Base-by-base conservation (phyloP, 2,329 filamentous ascomycete genomes). In the Colletotrichum tropicale region DNA sequence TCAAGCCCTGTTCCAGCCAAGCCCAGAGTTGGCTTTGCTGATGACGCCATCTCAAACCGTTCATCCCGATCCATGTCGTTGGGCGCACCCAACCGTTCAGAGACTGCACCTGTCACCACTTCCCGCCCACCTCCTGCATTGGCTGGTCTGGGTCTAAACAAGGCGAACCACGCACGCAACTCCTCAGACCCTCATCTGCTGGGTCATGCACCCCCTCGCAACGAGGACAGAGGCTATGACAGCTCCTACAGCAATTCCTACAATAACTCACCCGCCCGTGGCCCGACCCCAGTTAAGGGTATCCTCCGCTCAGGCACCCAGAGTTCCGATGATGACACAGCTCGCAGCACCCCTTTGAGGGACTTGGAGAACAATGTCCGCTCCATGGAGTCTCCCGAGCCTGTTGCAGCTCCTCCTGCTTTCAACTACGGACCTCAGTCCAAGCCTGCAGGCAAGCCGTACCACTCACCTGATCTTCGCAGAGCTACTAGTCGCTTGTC, bases 401-500 rank as follows among this genome's bases (percentile, higher is more conserved):
- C 95, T 9, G 95, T 98, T 24, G 91, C 91, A 7, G 87, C 89
- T 8, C 96, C 96, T 1, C 96, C 96, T 5, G 92, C 92, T 13
- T 96, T 98, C 82, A 90, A 92, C 64, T 95, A 98, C 83, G 89
- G 90, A 48, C 91, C 96, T 15, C 92, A 94, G 76, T 90, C 93
- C 67, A 90, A 91, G 65, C 96, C 96, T 7, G 87, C 89, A 2
- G 92, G 90, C 75, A 91, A 91, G 77, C 94, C 94, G 0, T 92
- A 94, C 79, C 92, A 95, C 74, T 93, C 95, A 34, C 91, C 94
- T 16, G 95, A 97, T 81, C 88, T 96, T 80, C 93, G 94, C 77
- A 93, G 93, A 78, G 95, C 94, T 67, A 97, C 95, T 79, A 96
- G 94, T 79, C 93, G 95, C 26, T 93, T 98, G 83, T 98, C 97